Percentiles rank a stretch among this genome's conserved stretches.
Conservation (phyloP, 495 filamentous ascomycete species). For the Tuber borchii region DNA sequence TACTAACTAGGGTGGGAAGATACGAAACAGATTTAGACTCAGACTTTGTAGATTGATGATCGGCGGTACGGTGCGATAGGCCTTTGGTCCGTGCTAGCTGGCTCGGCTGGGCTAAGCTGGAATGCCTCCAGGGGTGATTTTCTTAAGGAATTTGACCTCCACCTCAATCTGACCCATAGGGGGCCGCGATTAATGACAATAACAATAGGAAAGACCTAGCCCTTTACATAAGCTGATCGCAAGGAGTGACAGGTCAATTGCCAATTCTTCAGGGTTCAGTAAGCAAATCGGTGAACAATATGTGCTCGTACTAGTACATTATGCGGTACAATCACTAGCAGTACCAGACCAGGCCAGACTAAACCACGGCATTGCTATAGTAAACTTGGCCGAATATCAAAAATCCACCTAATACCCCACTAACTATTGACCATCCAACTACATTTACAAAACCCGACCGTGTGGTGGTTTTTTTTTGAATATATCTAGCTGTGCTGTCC, state of each 20-base stretch:
- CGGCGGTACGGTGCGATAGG: not conserved
- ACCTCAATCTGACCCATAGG: not conserved
- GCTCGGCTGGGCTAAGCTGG: not conserved
- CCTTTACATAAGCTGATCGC: not conserved
- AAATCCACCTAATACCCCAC: not conserved
- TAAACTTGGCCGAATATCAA: not conserved
- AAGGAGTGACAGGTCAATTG: not conserved
- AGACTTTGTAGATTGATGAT: not conserved
- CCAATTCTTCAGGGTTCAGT: not conserved
- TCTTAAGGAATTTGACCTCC: not conserved
- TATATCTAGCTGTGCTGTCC: not conserved
- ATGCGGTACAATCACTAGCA: not conserved
- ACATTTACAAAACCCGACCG: not conserved
- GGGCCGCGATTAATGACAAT: not conserved
- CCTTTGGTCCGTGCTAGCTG: not conserved
- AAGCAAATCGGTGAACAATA: not conserved
- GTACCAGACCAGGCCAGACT: not conserved
- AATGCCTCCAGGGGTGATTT: not conserved
- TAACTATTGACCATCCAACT: not conserved
- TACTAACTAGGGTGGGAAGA: not conserved
- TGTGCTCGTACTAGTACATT: not conserved
- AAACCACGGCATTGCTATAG: not conserved
- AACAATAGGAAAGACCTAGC: not conserved
- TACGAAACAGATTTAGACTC: constrained; percentile 1
- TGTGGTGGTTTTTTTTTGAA: not conserved